Percentiles rank a stretch among this genome's conserved stretches.
phyloP scores from a whole-genome alignment of 495 filamentous ascomycete genomes.

The Aspergillus cristatus region DNA sequence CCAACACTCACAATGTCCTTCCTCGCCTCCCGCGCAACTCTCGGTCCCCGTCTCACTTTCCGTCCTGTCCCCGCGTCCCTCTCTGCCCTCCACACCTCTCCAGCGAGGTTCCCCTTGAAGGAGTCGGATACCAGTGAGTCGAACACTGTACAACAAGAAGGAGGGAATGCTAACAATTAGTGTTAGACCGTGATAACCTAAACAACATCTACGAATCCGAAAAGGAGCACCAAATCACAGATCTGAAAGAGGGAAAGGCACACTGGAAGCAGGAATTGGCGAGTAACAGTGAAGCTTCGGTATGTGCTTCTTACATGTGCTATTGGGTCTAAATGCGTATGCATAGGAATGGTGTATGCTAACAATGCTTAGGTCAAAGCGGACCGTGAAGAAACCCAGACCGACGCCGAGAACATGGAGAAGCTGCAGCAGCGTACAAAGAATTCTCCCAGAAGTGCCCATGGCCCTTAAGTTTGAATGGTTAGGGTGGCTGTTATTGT shows the following conservation, averaged over 20 bases:
- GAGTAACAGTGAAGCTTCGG: conserved; percentile 69
- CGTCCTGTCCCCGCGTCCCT: conserved; percentile 9
- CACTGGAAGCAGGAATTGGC: conserved; percentile 77
- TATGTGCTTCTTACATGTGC: conserved; percentile 24
- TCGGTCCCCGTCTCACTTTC: conserved; percentile 11
- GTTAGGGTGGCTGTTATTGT: conserved; percentile 1
- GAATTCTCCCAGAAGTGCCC: conserved; percentile 19
- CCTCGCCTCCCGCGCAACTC: conserved; percentile 18
- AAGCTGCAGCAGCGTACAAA: conserved; percentile 46
- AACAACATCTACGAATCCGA: conserved; percentile 50
- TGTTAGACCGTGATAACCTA: conserved; percentile 32
- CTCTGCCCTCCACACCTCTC: conserved; percentile 23
- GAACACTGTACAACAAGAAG: too few species aligned
- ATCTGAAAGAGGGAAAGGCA: conserved; percentile 63
- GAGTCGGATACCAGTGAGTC: conserved; percentile 27
- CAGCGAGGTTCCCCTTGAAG: conserved; percentile 18
- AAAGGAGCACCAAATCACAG: conserved; percentile 61
- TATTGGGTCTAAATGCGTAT: neutral
- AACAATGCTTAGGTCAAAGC: conserved; percentile 47
- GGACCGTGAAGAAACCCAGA: conserved; percentile 46
- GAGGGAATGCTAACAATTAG: conserved; percentile 4
- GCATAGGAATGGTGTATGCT: conserved; percentile 1
- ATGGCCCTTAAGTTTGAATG: too few species aligned
- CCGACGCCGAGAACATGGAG: conserved; percentile 31
- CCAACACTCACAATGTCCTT: conserved; percentile 22